Percentiles rank a stretch among this genome's conserved stretches.
These are phyloP conservation scores for Talaromyces rugulosus DNA, from an alignment of 2,329 filamentous ascomycete genomes.

Conservation along the genomic window DNA sequence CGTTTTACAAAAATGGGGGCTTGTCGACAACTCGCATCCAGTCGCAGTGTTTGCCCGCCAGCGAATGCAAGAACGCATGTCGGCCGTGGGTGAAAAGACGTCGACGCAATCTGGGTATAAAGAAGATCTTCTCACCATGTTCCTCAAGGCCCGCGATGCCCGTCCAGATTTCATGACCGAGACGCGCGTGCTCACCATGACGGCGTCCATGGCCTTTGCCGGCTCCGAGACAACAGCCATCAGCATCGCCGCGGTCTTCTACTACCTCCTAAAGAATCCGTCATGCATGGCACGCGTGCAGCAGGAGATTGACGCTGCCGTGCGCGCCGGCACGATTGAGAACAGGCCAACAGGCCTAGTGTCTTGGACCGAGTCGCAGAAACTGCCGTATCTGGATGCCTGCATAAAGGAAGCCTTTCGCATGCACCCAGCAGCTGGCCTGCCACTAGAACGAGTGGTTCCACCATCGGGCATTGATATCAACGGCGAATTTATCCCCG, in stretches of 20 bases:
- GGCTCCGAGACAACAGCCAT: constrained; percentile 79
- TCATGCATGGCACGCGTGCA: constrained; percentile 28
- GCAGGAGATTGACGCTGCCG: constrained; percentile 58
- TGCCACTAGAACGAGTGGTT: constrained; percentile 70
- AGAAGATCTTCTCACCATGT: constrained; percentile 23
- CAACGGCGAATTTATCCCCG: constrained; percentile 13
- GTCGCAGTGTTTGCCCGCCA: constrained; percentile 20
- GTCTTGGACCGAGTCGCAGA: constrained; percentile 65
- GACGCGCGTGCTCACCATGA: constrained; percentile 25
- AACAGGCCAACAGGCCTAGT: constrained; percentile 44
- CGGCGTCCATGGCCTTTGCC: constrained; percentile 49
- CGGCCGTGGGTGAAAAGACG: constrained; percentile 3
- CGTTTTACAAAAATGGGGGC: constrained; percentile 20
- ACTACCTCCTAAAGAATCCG: constrained; percentile 66
- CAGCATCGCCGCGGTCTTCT: constrained; percentile 66
- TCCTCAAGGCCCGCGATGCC: constrained; percentile 22
- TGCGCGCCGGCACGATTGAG: constrained; percentile 37
- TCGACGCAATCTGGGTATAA: constrained; percentile 3
- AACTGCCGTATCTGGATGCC: constrained; percentile 60
- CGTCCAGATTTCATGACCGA: constrained; percentile 26
- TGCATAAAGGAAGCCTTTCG: constrained; percentile 62
- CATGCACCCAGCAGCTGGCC: constrained; percentile 67
- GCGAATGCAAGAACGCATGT: constrained; percentile 20
- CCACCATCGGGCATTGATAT: constrained; percentile 37
- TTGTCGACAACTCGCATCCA: constrained; percentile 20